Percentiles rank a stretch among this genome's conserved stretches.
Conservation (phyloP, 2,329 filamentous ascomycete species). For the Aspergillus pseudoterreus region DNA sequence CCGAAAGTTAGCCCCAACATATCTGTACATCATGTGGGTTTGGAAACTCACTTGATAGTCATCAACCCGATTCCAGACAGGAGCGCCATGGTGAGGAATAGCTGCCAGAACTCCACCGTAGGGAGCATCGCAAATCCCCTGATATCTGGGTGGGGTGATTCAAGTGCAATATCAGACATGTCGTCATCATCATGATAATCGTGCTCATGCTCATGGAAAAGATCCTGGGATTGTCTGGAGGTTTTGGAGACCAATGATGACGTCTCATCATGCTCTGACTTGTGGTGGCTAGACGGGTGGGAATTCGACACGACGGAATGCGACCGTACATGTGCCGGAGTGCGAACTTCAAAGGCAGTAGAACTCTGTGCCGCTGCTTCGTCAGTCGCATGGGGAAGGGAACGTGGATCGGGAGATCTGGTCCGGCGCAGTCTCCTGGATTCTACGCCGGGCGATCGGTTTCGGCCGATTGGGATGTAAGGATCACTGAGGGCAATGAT, state of each 20-base stretch:
- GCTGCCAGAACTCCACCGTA: constrained; percentile 80
- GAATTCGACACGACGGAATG: constrained; percentile 26
- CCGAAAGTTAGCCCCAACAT: constrained; percentile 26
- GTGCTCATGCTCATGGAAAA: constrained; percentile 24
- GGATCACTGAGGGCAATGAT: constrained; percentile 59
- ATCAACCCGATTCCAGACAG: constrained; percentile 90
- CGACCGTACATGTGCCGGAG: constrained; percentile 25
- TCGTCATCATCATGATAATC: constrained; percentile 42
- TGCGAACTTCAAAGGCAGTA: constrained; percentile 26
- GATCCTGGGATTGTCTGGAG: constrained; percentile 52
- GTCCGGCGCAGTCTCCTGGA: constrained; percentile 32
- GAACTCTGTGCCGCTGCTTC: constrained; percentile 38
- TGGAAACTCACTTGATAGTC: constrained; percentile 79
- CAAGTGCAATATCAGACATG: constrained; percentile 61
- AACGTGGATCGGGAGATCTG: constrained; percentile 27
- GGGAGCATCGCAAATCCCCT: constrained; percentile 73
- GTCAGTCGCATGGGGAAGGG: constrained; percentile 22
- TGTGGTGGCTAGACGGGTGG: constrained; percentile 17
- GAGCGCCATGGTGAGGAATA: constrained; percentile 84
- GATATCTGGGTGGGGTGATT: constrained; percentile 83
- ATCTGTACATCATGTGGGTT: background rate
- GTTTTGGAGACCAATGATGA: constrained; percentile 74
- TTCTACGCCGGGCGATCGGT: constrained; percentile 21
- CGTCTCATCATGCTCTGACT: constrained; percentile 62
- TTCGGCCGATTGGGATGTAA: constrained; percentile 41